Evolutionary conservation across 805 yeast species (phyloP).

Genomic region (Lachancea cidri): DNA sequence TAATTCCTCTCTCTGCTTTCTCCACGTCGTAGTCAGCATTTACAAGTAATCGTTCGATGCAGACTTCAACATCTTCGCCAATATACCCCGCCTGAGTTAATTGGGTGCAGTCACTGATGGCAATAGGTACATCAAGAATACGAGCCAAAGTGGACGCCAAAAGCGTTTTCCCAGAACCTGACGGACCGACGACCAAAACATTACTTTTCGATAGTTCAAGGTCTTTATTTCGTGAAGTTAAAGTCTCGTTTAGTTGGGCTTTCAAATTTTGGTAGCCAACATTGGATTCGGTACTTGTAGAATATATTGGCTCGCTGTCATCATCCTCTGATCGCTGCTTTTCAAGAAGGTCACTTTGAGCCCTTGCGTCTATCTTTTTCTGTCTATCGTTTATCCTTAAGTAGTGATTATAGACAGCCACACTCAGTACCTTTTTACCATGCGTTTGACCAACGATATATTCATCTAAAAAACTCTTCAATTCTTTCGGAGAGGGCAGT

Average conservation of each 20-base stretch:
- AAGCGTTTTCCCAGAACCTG: constrained; percentile 58
- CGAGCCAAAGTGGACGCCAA: constrained; percentile 51
- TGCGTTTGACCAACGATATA: constrained; percentile 53
- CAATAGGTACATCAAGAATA: constrained; percentile 48
- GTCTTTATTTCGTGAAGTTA: constrained; percentile 32
- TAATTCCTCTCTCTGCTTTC: constrained; percentile 50
- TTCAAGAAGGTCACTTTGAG: constrained; percentile 22
- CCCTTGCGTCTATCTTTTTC: constrained; percentile 26
- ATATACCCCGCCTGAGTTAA: constrained; percentile 62
- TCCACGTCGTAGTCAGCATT: constrained; percentile 48
- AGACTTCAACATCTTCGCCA: constrained; percentile 58
- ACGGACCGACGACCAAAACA: constrained; percentile 52
- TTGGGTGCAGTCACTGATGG: constrained; percentile 58
- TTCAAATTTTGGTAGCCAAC: constrained; percentile 29
- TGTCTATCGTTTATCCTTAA: constrained; percentile 42
- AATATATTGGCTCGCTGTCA: constrained; percentile 18
- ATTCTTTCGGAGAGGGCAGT: constrained; percentile 44
- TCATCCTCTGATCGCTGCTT: constrained; percentile 23
- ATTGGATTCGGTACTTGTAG: constrained; percentile 26
- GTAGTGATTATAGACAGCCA: constrained; percentile 57
- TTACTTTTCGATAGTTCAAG: constrained; percentile 53
- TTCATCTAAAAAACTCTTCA: constrained; percentile 43
- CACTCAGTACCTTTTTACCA: constrained; percentile 54
- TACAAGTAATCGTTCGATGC: constrained; percentile 47
- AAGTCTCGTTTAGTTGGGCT: constrained; percentile 25